phyloP scores from a whole-genome alignment of 208 protist species.

The Trypanosoma brucei region DNA sequence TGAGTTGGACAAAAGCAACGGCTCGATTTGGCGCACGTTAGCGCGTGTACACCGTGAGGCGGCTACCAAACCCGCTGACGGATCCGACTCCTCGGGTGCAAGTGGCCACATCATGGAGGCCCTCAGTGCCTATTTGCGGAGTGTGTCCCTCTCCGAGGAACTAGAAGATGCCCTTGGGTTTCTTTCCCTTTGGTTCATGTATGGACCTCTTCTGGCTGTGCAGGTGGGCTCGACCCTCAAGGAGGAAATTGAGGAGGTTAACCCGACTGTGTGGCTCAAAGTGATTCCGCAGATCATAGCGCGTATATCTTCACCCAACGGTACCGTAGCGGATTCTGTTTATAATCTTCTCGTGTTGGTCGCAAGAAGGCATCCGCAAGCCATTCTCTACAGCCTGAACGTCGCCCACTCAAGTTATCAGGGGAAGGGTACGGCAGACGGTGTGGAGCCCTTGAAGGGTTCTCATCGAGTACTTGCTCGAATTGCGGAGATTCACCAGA shows the following conservation, averaged over 20 bases:
- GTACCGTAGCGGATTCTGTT: slow-evolving; percentile 87
- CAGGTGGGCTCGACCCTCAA: slow-evolving; percentile 61
- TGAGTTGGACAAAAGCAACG: slow-evolving; percentile 88
- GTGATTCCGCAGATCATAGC: slow-evolving; percentile 99
- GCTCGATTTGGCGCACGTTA: slow-evolving; percentile 97
- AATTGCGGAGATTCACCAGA: slow-evolving; percentile 76
- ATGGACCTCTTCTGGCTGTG: slow-evolving; percentile 58
- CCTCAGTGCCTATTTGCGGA: slow-evolving; percentile 95
- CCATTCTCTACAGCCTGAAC: slow-evolving; percentile 98
- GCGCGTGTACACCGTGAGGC: slow-evolving; percentile 94
- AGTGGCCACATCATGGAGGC: slow-evolving; percentile 83
- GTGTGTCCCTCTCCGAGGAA: slow-evolving; percentile 72
- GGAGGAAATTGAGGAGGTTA: slow-evolving; percentile 88
- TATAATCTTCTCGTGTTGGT: slow-evolving; percentile 92
- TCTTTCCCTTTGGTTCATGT: slow-evolving; percentile 97
- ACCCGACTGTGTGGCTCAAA: slow-evolving; percentile 98
- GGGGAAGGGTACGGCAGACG: slow-evolving; percentile 26
- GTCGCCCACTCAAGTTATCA: slow-evolving; percentile 90
- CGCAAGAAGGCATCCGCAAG: slow-evolving; percentile 97
- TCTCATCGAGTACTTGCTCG: slow-evolving; percentile 71
- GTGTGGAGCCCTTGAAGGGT: slow-evolving; percentile 61
- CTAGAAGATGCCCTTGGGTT: slow-evolving; percentile 98
- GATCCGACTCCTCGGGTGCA: slow-evolving; percentile 11
- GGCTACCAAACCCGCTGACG: slow-evolving; percentile 22
- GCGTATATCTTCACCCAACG: slow-evolving; percentile 92